Percentiles rank a stretch among this genome's conserved stretches.
These are phyloP conservation scores for Phytophthora brassicae DNA, from an alignment of 352 stramenopile genomes.

Conservation along the genomic window DNA sequence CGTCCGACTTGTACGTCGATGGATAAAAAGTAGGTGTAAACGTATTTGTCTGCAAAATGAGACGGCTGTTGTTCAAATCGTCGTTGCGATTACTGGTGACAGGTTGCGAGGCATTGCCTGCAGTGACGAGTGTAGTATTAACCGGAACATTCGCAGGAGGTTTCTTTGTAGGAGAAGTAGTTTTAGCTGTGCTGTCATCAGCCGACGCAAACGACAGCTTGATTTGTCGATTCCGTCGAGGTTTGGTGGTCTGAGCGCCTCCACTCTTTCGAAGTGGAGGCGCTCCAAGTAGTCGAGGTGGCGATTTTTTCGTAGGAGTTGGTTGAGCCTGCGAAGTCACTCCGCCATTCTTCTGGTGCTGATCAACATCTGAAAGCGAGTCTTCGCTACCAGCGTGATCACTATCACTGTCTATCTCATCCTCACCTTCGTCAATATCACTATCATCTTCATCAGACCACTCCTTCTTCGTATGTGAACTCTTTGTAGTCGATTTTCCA, in stretches of 20 bases:
- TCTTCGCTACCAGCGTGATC: constrained; percentile 33
- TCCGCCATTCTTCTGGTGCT: background rate
- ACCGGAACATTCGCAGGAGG: background rate
- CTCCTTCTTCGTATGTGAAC: constrained; percentile 16
- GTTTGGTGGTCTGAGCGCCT: constrained; percentile 11
- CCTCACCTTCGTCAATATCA: constrained; percentile 25
- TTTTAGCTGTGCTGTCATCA: constrained; percentile 3
- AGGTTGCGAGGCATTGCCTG: background rate
- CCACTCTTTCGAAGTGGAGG: constrained; percentile 8
- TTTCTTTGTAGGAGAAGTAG: background rate
- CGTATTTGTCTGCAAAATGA: constrained; percentile 34
- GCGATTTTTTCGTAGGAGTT: constrained; percentile 25
- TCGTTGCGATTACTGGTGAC: constrained; percentile 2
- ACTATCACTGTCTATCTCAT: constrained; percentile 45
- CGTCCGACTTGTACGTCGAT: constrained; percentile 14
- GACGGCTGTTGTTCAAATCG: background rate
- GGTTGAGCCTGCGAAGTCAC: constrained; percentile 7
- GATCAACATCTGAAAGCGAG: constrained; percentile 25
- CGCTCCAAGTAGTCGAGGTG: constrained; percentile 19
- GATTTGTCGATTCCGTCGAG: constrained; percentile 39
- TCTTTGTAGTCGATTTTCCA: constrained; percentile 25
- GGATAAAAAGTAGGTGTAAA: constrained; percentile 40
- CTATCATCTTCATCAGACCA: constrained; percentile 37
- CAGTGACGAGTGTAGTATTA: background rate
- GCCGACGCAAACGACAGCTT: constrained; percentile 32